Conservation (phyloP, 2,329 filamentous ascomycete genomes). For the Atkinsonella texensis region DNA sequence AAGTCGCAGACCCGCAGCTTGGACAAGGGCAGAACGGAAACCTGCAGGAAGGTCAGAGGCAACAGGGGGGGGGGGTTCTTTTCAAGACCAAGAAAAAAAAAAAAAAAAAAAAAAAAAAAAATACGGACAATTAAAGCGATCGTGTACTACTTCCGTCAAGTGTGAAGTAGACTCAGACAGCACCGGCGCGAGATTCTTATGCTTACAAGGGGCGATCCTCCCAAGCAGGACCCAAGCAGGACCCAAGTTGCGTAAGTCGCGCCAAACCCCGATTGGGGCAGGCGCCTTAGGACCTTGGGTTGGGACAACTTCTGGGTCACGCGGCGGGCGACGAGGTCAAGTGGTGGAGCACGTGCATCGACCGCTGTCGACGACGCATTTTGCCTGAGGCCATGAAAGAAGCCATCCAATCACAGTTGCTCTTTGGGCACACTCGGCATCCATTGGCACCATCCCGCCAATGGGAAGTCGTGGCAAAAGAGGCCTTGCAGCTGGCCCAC, state of each 20-base stretch:
- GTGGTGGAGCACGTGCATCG: constrained; percentile 10
- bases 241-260: constrained; percentile 2
- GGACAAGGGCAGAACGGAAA: constrained; percentile 1
- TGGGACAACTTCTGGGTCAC: constrained; percentile 7
- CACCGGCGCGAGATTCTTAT: constrained; percentile 14
- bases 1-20: constrained; percentile 16
- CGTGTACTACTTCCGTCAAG: not conserved
- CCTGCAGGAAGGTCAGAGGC: constrained; percentile 1
- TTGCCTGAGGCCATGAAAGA: constrained; percentile 6
- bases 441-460: not conserved
- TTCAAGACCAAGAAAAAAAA: constrained; percentile 3
- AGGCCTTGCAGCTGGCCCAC: not conserved
- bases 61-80: not conserved
- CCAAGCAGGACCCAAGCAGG: not conserved
- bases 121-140: constrained; percentile 1
- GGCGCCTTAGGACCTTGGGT: too few species aligned
- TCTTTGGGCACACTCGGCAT: not conserved
- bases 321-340: constrained; percentile 8
- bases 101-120: constrained; percentile 7
- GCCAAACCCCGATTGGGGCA: constrained; percentile 1
- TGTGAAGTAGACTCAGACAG: not conserved
- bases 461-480: constrained; percentile 3
- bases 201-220: constrained; percentile 12
- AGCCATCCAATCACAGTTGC: constrained; percentile 5
- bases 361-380: too few species aligned